phyloP scores from a whole-genome alignment of 169 alveolate genomes.

The Cryptosporidium xiaoi region DNA sequence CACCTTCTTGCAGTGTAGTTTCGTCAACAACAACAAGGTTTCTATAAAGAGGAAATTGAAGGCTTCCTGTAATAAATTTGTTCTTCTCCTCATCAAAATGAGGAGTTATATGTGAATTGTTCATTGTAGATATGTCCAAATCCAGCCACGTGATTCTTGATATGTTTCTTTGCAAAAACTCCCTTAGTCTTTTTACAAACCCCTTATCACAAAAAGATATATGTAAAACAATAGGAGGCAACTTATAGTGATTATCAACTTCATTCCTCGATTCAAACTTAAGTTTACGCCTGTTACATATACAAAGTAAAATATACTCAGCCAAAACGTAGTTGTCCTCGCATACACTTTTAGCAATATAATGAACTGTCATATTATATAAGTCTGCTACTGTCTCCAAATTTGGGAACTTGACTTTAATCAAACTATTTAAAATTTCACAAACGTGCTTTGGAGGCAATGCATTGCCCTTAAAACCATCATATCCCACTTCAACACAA shows the following conservation, averaged over 20 bases:
- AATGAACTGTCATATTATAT: neutral
- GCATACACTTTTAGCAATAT: conserved; percentile 33
- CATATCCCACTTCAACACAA: conserved; percentile 10
- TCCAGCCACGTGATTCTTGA: conserved; percentile 24
- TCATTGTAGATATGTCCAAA: neutral
- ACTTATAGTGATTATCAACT: neutral
- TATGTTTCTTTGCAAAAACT: neutral
- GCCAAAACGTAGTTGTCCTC: conserved; percentile 18
- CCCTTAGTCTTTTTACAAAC: conserved; percentile 1
- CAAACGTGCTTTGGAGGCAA: conserved; percentile 11
- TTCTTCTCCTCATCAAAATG: conserved; percentile 15
- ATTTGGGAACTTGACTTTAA: neutral
- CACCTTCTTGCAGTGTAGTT: conserved; percentile 37
- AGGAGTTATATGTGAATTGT: conserved; percentile 12
- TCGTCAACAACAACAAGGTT: conserved; percentile 35
- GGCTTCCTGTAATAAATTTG: conserved; percentile 44
- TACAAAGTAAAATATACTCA: conserved; percentile 47
- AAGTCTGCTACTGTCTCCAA: neutral
- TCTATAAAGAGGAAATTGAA: conserved; percentile 46
- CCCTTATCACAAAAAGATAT: conserved; percentile 31
- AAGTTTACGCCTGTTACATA: conserved; percentile 19
- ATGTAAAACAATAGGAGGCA: conserved; percentile 29
- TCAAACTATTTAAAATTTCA: neutral
- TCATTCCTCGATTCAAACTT: neutral
- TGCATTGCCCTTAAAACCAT: conserved; percentile 33